Evolutionary conservation across 768 basidiomycete genomes (phyloP).

Genomic region (Pisolithus tinctorius): DNA sequence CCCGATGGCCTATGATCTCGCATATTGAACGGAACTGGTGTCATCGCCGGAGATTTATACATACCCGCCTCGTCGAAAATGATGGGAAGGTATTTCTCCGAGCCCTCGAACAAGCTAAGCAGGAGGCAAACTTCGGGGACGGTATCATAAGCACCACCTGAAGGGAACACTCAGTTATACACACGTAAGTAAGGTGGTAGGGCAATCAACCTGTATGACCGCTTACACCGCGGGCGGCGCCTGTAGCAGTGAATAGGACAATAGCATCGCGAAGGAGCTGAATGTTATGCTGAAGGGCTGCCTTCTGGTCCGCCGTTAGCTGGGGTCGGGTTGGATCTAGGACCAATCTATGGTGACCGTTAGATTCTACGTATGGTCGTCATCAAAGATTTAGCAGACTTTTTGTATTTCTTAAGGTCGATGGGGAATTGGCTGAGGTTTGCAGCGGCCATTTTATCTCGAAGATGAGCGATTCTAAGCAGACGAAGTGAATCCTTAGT

Average conservation of each 20-base stretch:
- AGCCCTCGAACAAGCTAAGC: conserved; percentile 61
- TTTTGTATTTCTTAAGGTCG: conserved; percentile 71
- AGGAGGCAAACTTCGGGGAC: conserved; percentile 82
- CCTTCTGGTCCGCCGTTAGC: conserved; percentile 57
- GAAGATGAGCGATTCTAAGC: not conserved
- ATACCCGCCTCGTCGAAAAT: conserved; percentile 79
- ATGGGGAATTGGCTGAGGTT: conserved; percentile 54
- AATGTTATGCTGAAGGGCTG: conserved; percentile 59
- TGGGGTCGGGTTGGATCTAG: conserved; percentile 65
- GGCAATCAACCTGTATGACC: conserved; percentile 64
- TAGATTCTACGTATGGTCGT: not conserved
- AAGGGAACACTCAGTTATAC: conserved; percentile 9
- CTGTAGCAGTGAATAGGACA: conserved; percentile 80
- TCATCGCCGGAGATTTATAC: conserved; percentile 12
- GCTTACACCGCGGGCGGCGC: conserved; percentile 78
- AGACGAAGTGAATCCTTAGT: not conserved
- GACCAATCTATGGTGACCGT: conserved; percentile 42
- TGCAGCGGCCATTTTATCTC: conserved; percentile 33
- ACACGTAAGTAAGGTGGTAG: not conserved
- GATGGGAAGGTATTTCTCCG: conserved; percentile 57
- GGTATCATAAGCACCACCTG: conserved; percentile 64
- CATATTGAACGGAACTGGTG: not conserved
- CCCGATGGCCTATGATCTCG: conserved; percentile 64
- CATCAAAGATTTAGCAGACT: conserved; percentile 33
- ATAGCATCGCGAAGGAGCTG: conserved; percentile 80